Evolutionary conservation across 169 alveolate species (phyloP).

Genomic region (Eimeria praecox): DNA sequence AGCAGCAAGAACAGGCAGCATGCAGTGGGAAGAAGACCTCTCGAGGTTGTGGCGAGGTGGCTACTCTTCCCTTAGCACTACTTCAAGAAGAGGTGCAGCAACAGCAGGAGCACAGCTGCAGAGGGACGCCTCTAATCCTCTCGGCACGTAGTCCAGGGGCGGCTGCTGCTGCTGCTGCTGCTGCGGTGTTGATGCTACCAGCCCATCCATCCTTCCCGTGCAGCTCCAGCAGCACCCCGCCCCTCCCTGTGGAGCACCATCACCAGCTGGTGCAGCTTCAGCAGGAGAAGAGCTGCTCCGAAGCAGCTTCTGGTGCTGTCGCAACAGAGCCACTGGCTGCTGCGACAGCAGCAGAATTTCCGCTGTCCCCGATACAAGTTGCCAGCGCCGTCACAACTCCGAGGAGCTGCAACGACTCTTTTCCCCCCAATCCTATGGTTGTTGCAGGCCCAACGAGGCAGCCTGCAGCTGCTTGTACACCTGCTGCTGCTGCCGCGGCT

Average conservation of each 20-base stretch:
- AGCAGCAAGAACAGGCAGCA: background rate
- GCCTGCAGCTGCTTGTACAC: background rate
- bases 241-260: background rate
- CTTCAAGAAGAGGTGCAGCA: background rate
- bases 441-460: background rate
- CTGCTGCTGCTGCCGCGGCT: slow-evolving; percentile 10
- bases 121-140: background rate
- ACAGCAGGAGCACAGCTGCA: background rate
- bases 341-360: background rate
- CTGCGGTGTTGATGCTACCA: background rate
- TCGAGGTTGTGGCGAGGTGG: slow-evolving; percentile 35
- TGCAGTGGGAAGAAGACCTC: background rate
- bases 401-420: background rate
- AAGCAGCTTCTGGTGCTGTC: background rate
- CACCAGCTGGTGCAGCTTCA: slow-evolving; percentile 3
- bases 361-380: background rate
- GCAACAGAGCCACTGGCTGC: background rate
- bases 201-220: slow-evolving; percentile 25
- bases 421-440: background rate
- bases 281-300: slow-evolving; percentile 1
- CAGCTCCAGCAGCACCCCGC: background rate
- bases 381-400: slow-evolving; percentile 7
- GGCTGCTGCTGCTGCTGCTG: slow-evolving; percentile 41
- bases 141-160: slow-evolving; percentile 40
- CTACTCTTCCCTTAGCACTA: background rate